Percentiles rank a stretch among this genome's conserved stretches.
These are phyloP conservation scores for Russula dissimulans DNA, from an alignment of 768 basidiomycete genomes.

Conservation along the genomic window DNA sequence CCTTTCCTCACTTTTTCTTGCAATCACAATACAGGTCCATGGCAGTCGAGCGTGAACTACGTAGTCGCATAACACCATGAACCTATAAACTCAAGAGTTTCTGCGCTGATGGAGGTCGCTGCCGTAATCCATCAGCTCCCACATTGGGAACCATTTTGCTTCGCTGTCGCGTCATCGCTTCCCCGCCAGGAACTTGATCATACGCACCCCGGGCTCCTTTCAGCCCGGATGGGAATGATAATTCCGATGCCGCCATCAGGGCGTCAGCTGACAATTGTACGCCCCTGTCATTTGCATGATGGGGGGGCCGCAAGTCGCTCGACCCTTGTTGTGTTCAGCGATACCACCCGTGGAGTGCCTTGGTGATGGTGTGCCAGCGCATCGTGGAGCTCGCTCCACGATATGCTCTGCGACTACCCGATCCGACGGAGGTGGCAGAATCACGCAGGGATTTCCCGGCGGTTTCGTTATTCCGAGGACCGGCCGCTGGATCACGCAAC, in stretches of 20 bases:
- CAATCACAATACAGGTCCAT: not conserved
- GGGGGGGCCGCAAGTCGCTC: not conserved
- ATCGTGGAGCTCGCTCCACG: not conserved
- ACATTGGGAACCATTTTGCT: conserved; percentile 3
- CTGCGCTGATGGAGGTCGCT: not conserved
- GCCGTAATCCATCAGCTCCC: conserved; percentile 1
- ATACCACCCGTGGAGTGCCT: not conserved
- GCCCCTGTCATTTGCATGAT: not conserved
- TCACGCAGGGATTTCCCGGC: not conserved
- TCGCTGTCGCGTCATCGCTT: conserved; percentile 17
- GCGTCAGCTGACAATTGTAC: conserved; percentile 12
- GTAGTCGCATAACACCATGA: not conserved
- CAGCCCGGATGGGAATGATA: conserved; percentile 14
- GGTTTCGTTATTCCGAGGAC: conserved; percentile 3
- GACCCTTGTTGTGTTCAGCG: not conserved
- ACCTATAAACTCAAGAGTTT: not conserved
- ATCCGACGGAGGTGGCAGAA: not conserved
- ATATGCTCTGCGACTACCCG: not conserved
- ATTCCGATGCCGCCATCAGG: conserved; percentile 8
- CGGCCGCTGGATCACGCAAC: conserved; percentile 1
- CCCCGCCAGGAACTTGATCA: conserved; percentile 6
- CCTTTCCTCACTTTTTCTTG: not conserved
- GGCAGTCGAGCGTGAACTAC: not conserved
- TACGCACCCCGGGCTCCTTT: not conserved
- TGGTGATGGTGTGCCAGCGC: conserved; percentile 5